Percentiles rank a stretch among this genome's conserved stretches.
Conservation (phyloP, 2,329 filamentous ascomycete genomes). For the Aspergillus oerlinghausenensis region DNA sequence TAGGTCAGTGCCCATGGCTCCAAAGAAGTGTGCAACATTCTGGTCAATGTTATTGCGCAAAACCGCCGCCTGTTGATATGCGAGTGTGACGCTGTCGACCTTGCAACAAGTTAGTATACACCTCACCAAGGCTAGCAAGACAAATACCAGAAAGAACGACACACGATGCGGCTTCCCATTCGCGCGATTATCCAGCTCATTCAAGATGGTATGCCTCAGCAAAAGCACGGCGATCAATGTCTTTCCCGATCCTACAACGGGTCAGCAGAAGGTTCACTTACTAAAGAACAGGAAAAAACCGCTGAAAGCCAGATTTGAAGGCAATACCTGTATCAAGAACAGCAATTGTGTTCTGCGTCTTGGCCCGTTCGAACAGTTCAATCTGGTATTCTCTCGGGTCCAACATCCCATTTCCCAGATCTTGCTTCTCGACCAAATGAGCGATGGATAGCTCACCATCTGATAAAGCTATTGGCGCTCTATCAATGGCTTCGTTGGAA, state of each 20-base stretch:
- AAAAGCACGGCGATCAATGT: conserved; percentile 91
- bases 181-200: conserved; percentile 68
- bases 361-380: conserved; percentile 85
- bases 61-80: conserved; percentile 83
- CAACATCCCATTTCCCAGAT: conserved; percentile 58
- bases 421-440: conserved; percentile 51
- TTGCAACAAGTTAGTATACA: conserved; percentile 26
- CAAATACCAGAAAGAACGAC: conserved; percentile 73
- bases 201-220: conserved; percentile 68
- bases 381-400: conserved; percentile 85
- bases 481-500: conserved; percentile 37
- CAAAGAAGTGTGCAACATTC: conserved; percentile 68
- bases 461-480: conserved; percentile 22
- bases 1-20: conserved; percentile 60
- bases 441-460: conserved; percentile 51
- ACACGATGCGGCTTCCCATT: conserved; percentile 58
- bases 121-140: background rate
- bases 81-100: conserved; percentile 83
- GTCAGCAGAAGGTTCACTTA: background rate
- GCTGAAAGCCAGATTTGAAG: background rate
- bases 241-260: conserved; percentile 70
- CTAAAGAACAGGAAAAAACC: background rate
- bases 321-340: conserved; percentile 77
- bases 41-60: conserved; percentile 76
- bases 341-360: conserved; percentile 79